Evolutionary conservation across 2,329 filamentous ascomycete species (phyloP), one percentile per base, ranked within the genome.

Genomic region (Aspergillus quadricinctus): DNA sequence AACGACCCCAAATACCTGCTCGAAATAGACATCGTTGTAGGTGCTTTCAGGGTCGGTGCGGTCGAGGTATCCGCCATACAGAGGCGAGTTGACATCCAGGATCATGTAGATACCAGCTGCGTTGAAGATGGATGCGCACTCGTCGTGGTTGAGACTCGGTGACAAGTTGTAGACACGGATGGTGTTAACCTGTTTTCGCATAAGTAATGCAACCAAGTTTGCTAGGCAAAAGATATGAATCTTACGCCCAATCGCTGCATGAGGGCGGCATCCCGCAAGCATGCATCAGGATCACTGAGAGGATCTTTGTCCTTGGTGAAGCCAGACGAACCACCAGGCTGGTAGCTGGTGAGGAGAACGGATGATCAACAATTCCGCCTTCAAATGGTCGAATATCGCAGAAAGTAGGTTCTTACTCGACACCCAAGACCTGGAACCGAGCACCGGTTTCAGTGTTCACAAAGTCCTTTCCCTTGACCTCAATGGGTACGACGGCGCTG

Each of bases 101-200:
- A 87, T 77, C 77, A 87, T 78, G 74, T 88, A 87, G 66, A 88
- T 87, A 53, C 85, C 85, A 29, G 83, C 84, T 2, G 79, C 78
- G 65, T 87, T 86, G 80, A 87, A 87, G 72, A 86, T 85, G 58
- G 79, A 83, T 57, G 80, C 82, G 67, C 84, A 87, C 57, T 81
- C 75, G 61, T 85, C 81, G 72, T 87, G 84, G 70, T 86, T 81
- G 56, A 83, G 69, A 2, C 75, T 73, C 19, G 84, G 83, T 60
- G 84, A 79, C 59, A 87, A 72, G 69, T 86, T 86, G 79, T 88
- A 88, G 53, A 84, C 79, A 57, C 85, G 83, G 63, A 87, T 84
- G 8, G 83, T 85, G 72, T 88, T 88, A 62, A 84, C 66, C 77
- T 78, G 57, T 5, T 46, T 14, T 10, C 43, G 21, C 21, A 27